Conservation (phyloP, 495 filamentous ascomycete genomes). For the Penicillium desertorum region DNA sequence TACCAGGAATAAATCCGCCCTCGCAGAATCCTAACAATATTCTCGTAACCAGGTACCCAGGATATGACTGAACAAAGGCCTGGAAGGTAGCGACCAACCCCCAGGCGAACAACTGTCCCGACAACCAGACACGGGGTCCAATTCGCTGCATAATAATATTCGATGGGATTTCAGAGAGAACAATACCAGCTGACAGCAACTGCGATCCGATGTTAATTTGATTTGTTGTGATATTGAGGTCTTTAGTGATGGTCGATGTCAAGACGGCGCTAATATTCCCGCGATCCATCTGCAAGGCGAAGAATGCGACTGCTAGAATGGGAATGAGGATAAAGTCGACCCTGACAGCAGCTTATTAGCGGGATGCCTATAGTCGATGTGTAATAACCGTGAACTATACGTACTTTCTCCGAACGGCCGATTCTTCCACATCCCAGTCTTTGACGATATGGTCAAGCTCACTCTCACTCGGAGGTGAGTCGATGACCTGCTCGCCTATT, state of each 20-base stretch:
- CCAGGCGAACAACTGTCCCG: slow-evolving; percentile 57
- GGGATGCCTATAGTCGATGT: neutral
- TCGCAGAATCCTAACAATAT: slow-evolving; percentile 58
- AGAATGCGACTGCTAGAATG: slow-evolving; percentile 55
- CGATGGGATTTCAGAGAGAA: slow-evolving; percentile 57
- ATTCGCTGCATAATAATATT: slow-evolving; percentile 56
- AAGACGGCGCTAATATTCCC: slow-evolving; percentile 51
- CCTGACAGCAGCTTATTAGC: slow-evolving; percentile 25
- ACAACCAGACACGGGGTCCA: slow-evolving; percentile 56
- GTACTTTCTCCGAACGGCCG: slow-evolving; percentile 33
- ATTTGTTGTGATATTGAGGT: slow-evolving; percentile 55
- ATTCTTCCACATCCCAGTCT: slow-evolving; percentile 37
- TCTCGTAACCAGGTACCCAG: slow-evolving; percentile 51
- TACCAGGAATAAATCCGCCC: slow-evolving; percentile 59
- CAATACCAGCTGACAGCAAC: slow-evolving; percentile 56
- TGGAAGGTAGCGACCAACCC: slow-evolving; percentile 60
- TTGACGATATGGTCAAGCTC: slow-evolving; percentile 29
- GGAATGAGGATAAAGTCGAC: slow-evolving; percentile 55
- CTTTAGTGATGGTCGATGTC: slow-evolving; percentile 52
- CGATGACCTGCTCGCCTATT: slow-evolving; percentile 13
- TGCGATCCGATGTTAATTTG: slow-evolving; percentile 59
- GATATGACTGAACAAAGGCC: slow-evolving; percentile 54
- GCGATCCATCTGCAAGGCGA: slow-evolving; percentile 57
- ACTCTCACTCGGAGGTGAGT: slow-evolving; percentile 20
- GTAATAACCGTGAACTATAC: slow-evolving; percentile 1